Percentiles rank a stretch among this genome's conserved stretches.
Evolutionary conservation across 768 basidiomycete genomes (phyloP).

Genomic region (Suillus paluster): DNA sequence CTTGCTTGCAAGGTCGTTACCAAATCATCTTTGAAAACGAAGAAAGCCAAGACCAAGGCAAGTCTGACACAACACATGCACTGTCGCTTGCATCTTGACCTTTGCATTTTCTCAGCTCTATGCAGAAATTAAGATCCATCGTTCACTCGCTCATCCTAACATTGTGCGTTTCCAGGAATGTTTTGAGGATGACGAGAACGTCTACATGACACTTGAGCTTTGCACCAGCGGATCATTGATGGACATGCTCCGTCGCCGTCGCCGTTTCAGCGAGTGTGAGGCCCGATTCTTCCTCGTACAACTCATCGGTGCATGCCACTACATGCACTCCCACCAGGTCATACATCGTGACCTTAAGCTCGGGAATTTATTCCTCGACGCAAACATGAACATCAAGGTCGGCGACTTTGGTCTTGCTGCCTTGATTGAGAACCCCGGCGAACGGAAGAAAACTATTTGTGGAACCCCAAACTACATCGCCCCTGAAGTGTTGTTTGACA

Average conservation of each 20-base stretch:
- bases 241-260: constrained; percentile 87
- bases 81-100: constrained; percentile 1
- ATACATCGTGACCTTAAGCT: constrained; percentile 98
- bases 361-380: constrained; percentile 92
- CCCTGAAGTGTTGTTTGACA: constrained; percentile 95
- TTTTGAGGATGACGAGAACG: constrained; percentile 94
- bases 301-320: constrained; percentile 93
- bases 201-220: constrained; percentile 96
- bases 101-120: constrained; percentile 65
- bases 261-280: constrained; percentile 90
- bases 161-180: constrained; percentile 92
- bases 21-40: constrained; percentile 89
- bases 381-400: constrained; percentile 93
- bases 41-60: constrained; percentile 93
- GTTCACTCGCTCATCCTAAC: constrained; percentile 88
- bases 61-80: constrained; percentile 42
- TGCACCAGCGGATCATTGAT: constrained; percentile 90
- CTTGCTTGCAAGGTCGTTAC: constrained; percentile 94
- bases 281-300: constrained; percentile 93
- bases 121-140: constrained; percentile 98
- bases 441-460: constrained; percentile 98
- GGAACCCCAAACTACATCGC: constrained; percentile 99
- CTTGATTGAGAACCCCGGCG: constrained; percentile 93
- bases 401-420: constrained; percentile 98
- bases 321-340: constrained; percentile 96